phyloP scores from a whole-genome alignment of 352 stramenopile species.

The Phytopythium oedochilum region DNA sequence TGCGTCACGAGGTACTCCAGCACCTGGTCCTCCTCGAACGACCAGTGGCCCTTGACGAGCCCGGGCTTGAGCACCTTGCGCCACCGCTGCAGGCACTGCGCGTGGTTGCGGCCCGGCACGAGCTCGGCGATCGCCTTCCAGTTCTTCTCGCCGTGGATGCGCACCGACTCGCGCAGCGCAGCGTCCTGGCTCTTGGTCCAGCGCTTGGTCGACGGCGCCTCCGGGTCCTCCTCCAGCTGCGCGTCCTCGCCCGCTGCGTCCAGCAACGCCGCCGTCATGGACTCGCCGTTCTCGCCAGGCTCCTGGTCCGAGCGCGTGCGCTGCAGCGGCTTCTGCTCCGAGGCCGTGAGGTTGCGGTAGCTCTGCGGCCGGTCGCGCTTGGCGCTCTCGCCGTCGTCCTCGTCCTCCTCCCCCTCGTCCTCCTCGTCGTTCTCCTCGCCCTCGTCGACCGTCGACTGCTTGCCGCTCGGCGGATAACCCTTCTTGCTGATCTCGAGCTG shows the following conservation, averaged over 20 bases:
- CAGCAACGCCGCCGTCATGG: conserved; percentile 11
- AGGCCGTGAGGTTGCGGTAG: conserved; percentile 45
- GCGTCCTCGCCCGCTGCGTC: conserved; percentile 33
- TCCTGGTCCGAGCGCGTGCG: conserved; percentile 43
- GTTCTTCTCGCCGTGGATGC: conserved; percentile 83
- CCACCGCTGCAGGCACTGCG: conserved; percentile 88
- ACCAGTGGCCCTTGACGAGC: conserved; percentile 95
- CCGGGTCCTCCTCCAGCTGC: conserved; percentile 40
- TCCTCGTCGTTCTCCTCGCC: conserved; percentile 6
- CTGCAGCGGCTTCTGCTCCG: conserved; percentile 62
- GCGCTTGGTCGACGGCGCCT: conserved; percentile 78
- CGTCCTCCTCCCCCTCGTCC: conserved; percentile 5
- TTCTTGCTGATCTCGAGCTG: conserved; percentile 79
- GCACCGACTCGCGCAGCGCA: conserved; percentile 76
- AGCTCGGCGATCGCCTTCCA: conserved; percentile 88
- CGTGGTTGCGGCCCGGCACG: conserved; percentile 80
- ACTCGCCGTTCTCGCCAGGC: not conserved
- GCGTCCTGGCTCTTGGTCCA: conserved; percentile 88
- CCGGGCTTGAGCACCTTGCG: conserved; percentile 93
- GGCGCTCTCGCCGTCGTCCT: conserved; percentile 27
- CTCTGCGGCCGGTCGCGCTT: conserved; percentile 78
- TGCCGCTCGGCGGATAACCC: conserved; percentile 21
- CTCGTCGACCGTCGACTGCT: conserved; percentile 5
- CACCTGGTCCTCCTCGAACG: conserved; percentile 92
- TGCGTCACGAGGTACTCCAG: conserved; percentile 88